Percentiles rank a stretch among this genome's conserved stretches.
phyloP scores from a whole-genome alignment of 331 rosid species.

The Quercus tomentella region DNA sequence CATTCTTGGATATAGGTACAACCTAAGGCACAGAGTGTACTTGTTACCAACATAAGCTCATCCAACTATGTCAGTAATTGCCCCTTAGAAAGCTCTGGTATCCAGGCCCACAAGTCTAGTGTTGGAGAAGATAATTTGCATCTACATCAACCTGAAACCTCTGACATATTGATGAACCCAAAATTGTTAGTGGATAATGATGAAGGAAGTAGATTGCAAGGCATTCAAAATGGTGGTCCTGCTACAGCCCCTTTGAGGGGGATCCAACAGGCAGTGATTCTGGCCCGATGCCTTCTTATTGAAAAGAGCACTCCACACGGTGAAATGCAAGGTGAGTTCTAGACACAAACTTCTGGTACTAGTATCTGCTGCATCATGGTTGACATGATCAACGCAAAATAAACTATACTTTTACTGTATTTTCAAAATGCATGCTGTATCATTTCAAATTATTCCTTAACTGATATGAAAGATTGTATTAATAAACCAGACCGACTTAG shows the following conservation, averaged over 20 bases:
- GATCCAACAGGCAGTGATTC: constrained; percentile 69
- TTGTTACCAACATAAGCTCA: constrained; percentile 51
- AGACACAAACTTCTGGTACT: neutral
- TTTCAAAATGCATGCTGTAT: neutral
- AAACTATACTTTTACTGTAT: neutral
- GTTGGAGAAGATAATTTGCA: constrained; percentile 27
- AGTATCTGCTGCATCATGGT: neutral
- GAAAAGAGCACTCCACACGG: constrained; percentile 87
- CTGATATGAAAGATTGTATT: neutral
- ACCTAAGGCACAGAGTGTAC: constrained; percentile 94
- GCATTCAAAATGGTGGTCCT: constrained; percentile 38
- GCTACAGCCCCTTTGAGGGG: constrained; percentile 47
- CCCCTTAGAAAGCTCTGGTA: constrained; percentile 25
- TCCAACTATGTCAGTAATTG: constrained; percentile 22
- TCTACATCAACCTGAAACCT: constrained; percentile 25
- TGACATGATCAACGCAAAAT: neutral
- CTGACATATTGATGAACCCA: constrained; percentile 70
- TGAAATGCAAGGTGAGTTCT: constrained; percentile 85
- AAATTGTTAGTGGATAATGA: constrained; percentile 46
- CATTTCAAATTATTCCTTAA: neutral
- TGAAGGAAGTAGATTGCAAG: constrained; percentile 35
- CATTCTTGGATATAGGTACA: constrained; percentile 52
- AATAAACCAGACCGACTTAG: neutral
- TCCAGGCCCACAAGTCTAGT: constrained; percentile 30
- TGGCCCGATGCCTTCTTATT: constrained; percentile 81